Evolutionary conservation across 2,329 filamentous ascomycete species (phyloP).

Genomic region (Aspergillus uvarum): DNA sequence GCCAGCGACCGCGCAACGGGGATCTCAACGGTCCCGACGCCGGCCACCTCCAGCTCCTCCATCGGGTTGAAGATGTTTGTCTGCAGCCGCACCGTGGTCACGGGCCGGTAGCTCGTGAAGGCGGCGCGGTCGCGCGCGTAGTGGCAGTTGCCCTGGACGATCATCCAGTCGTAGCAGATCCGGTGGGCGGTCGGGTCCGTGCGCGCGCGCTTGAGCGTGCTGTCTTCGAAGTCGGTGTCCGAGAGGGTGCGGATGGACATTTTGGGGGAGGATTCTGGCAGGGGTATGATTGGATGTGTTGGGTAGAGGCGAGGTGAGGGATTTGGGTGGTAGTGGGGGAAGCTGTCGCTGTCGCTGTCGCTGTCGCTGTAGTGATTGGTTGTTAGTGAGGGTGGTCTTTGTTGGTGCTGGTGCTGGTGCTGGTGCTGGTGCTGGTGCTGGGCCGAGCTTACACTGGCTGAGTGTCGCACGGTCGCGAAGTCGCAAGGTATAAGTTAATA

Average conservation of each 20-base stretch:
- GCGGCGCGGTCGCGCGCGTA: slow-evolving; percentile 33
- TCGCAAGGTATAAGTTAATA: background rate
- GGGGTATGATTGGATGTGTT: background rate
- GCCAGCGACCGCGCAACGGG: slow-evolving; percentile 22
- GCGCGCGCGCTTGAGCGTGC: background rate
- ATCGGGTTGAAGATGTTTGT: slow-evolving; percentile 26
- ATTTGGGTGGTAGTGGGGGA: too few relatives aligned
- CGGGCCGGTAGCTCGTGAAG: slow-evolving; percentile 33
- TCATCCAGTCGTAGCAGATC: slow-evolving; percentile 38
- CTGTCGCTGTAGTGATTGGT: too few relatives aligned
- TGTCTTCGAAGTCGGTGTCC: background rate
- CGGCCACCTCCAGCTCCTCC: slow-evolving; percentile 28
- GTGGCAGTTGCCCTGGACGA: slow-evolving; percentile 31
- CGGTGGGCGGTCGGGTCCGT: slow-evolving; percentile 28
- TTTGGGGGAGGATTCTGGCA: background rate
- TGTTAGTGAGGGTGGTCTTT: too few relatives aligned
- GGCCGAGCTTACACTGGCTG: too few relatives aligned
- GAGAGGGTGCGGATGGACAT: background rate
- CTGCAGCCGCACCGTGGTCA: slow-evolving; percentile 16
- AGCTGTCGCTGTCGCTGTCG: too few relatives aligned
- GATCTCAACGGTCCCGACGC: slow-evolving; percentile 35
- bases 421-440: too few relatives aligned
- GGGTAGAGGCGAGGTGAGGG: too few relatives aligned
- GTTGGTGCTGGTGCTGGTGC: too few relatives aligned
- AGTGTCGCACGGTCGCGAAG: too few relatives aligned